Conservation (phyloP, 257 asterid genomes). For the Jacaranda mimosifolia region DNA sequence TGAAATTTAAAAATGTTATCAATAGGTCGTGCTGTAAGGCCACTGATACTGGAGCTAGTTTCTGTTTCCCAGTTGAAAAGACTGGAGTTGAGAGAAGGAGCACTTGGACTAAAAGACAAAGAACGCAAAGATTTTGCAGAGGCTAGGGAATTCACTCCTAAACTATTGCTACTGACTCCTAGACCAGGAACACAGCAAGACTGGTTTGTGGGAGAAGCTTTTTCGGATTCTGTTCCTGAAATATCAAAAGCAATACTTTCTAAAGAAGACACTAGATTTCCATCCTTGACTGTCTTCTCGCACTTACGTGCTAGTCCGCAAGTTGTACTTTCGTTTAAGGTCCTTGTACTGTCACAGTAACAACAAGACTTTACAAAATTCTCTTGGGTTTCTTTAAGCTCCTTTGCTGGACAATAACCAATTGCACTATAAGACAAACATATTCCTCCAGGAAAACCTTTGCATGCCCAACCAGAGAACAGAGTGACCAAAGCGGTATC, state of each 20-base stretch:
- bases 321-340: slow-evolving; percentile 38
- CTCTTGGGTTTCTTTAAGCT: slow-evolving; percentile 47
- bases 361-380: slow-evolving; percentile 49
- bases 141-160: slow-evolving; percentile 73
- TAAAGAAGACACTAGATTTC: slow-evolving; percentile 40
- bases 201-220: slow-evolving; percentile 59
- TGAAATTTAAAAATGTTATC: slow-evolving; percentile 94
- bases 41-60: slow-evolving; percentile 52
- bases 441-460: slow-evolving; percentile 72
- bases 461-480: slow-evolving; percentile 99
- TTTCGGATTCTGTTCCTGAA: slow-evolving; percentile 51
- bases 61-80: slow-evolving; percentile 97
- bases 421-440: slow-evolving; percentile 72
- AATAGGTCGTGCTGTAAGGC: slow-evolving; percentile 74
- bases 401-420: slow-evolving; percentile 72
- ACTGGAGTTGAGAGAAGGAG: slow-evolving; percentile 91
- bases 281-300: slow-evolving; percentile 51
- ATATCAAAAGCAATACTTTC: slow-evolving; percentile 49
- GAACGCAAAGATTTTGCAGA: slow-evolving; percentile 81
- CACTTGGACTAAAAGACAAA: slow-evolving; percentile 78
- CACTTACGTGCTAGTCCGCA: slow-evolving; percentile 43
- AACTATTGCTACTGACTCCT: slow-evolving; percentile 74
- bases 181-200: slow-evolving; percentile 96
- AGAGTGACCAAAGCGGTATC: slow-evolving; percentile 90
- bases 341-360: slow-evolving; percentile 60